Evolutionary conservation across 352 stramenopile genomes (phyloP).

Genomic region (Phytophthora macrochlamydospora): DNA sequence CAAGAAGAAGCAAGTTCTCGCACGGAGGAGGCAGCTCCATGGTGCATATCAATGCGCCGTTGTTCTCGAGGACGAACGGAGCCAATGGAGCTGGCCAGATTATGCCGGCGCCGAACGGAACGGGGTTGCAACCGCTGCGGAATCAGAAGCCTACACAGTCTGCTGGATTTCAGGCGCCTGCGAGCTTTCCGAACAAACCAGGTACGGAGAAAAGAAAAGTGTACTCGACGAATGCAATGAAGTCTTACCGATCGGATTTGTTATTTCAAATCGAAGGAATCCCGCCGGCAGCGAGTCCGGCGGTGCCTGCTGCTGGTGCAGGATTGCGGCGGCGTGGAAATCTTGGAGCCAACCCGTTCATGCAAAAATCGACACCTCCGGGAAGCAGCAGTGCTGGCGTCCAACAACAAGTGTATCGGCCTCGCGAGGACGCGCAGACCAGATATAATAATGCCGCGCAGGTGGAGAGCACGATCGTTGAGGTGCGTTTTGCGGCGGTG

Average conservation of each 20-base stretch:
- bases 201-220: conserved; percentile 11
- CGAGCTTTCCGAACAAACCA: conserved; percentile 24
- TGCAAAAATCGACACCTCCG: conserved; percentile 52
- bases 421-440: conserved; percentile 72
- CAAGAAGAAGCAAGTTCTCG: conserved; percentile 82
- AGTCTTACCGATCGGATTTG: not conserved
- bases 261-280: conserved; percentile 12
- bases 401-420: conserved; percentile 67
- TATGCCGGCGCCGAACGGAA: conserved; percentile 26
- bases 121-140: conserved; percentile 27
- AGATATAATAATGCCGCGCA: conserved; percentile 78
- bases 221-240: not conserved
- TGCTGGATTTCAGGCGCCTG: conserved; percentile 17
- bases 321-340: conserved; percentile 72
- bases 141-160: conserved; percentile 16
- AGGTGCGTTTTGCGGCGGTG: conserved; percentile 40
- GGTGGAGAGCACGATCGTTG: conserved; percentile 85
- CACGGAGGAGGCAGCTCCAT: conserved; percentile 71
- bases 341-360: conserved; percentile 69
- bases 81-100: conserved; percentile 20
- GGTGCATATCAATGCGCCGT: conserved; percentile 80
- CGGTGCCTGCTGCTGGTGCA: conserved; percentile 22
- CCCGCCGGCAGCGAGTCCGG: conserved; percentile 17
- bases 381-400: conserved; percentile 25
- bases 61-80: conserved; percentile 63